Conservation (phyloP, 495 filamentous ascomycete species). For the Margaritispora aquatica region DNA sequence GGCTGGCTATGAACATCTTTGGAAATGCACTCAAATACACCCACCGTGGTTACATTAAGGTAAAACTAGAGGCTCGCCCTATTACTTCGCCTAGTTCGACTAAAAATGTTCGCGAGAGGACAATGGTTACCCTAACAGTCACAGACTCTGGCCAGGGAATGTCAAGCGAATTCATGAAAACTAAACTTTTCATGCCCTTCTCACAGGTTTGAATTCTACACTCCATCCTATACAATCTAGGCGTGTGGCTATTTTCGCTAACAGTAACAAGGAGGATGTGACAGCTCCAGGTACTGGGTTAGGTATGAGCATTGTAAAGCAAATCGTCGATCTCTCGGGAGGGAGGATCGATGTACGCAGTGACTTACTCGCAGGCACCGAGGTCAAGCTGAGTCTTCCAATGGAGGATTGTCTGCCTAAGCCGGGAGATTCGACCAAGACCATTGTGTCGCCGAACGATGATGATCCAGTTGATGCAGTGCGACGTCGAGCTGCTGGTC, state of each 20-base stretch:
- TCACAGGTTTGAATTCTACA: slow-evolving; percentile 59
- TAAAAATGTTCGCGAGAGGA: neutral
- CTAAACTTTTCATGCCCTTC: slow-evolving; percentile 62
- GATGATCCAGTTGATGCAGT: slow-evolving; percentile 11
- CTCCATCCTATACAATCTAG: slow-evolving; percentile 23
- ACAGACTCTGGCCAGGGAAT: slow-evolving; percentile 46
- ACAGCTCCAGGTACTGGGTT: slow-evolving; percentile 38
- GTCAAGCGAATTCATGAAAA: slow-evolving; percentile 55
- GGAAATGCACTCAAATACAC: slow-evolving; percentile 82
- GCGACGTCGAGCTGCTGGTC: slow-evolving; percentile 7
- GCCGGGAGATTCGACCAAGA: neutral
- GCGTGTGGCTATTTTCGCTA: slow-evolving; percentile 6
- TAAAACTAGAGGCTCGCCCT: slow-evolving; percentile 9
- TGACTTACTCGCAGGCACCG: slow-evolving; percentile 12
- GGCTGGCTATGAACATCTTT: slow-evolving; percentile 75
- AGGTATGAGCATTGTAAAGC: slow-evolving; percentile 60
- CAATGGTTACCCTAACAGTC: slow-evolving; percentile 15
- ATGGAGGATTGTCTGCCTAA: slow-evolving; percentile 8
- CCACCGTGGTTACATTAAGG: slow-evolving; percentile 52
- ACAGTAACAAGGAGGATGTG: slow-evolving; percentile 8
- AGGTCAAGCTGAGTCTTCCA: slow-evolving; percentile 14
- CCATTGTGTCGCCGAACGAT: neutral
- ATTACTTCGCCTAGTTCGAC: neutral
- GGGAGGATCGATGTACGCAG: slow-evolving; percentile 49
- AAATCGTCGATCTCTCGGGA: slow-evolving; percentile 52